phyloP scores from a whole-genome alignment of 345 rosid genomes.

The Murraya koenigii region DNA sequence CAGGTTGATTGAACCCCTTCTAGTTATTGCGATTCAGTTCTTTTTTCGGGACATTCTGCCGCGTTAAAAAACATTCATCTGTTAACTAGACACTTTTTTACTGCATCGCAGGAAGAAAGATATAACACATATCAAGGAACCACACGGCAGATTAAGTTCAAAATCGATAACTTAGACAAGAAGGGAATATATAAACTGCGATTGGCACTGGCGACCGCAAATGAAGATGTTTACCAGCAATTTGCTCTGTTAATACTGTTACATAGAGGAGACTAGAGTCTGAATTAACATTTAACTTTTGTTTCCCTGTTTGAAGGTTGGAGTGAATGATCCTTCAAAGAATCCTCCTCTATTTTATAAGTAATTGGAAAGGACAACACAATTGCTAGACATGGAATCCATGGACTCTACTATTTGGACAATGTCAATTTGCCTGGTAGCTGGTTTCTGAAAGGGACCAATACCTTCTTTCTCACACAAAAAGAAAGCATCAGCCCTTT shows the following conservation, averaged over 20 bases:
- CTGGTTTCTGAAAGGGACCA: conserved; percentile 37
- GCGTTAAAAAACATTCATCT: neutral
- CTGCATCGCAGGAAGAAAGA: conserved; percentile 21
- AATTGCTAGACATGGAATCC: conserved; percentile 64
- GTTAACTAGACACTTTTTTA: neutral
- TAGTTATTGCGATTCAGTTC: no score
- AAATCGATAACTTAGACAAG: conserved; percentile 16
- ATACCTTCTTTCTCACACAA: conserved; percentile 51
- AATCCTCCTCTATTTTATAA: conserved; percentile 42
- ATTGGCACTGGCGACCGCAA: conserved; percentile 56
- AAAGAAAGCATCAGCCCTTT: conserved; percentile 48
- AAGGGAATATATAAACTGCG: conserved; percentile 39
- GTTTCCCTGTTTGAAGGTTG: conserved; percentile 28
- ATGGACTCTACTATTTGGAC: conserved; percentile 52
- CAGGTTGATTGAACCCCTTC: conserved; percentile 34
- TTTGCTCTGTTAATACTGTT: neutral
- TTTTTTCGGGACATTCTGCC: no score
- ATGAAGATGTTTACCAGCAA: no score
- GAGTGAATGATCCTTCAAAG: conserved; percentile 26
- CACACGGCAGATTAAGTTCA: conserved; percentile 58
- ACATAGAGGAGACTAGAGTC: neutral
- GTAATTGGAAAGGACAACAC: conserved; percentile 63
- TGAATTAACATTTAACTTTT: neutral
- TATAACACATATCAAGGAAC: conserved; percentile 30
- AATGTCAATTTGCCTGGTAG: conserved; percentile 29